Base-by-base conservation (phyloP, 2,329 filamentous ascomycete genomes). In the Exophiala sp. region DNA sequence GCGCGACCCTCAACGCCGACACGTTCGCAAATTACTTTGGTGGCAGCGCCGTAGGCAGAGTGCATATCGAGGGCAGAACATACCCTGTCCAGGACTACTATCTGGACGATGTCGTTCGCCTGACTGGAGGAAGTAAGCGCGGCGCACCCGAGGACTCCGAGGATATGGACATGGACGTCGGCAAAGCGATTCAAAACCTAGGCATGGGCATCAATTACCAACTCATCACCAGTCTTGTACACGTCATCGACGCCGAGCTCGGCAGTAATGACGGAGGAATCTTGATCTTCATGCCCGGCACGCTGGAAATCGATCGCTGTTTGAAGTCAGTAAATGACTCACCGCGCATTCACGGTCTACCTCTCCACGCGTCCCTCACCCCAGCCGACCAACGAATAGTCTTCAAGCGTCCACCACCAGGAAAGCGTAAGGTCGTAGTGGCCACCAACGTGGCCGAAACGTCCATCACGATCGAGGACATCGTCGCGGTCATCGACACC, bases 391-490 rank as follows among this genome's bases (percentile, higher is more conserved):
- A 99, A 70, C 87, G 88, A 57, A 82, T 84, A 20, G 94, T 99
- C 0, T 99, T 99, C 68, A 79, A 83, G 24, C 78, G 79, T 11
- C 75, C 94, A 3, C 91, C 92, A 0, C 69, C 75, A 2, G 91
- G 91, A 0, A 91, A 89, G 71, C 82, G 94, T 34, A 99, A 99
- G 72, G 83, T 99, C 10, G 88, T 99, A 33, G 89, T 92, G 5
- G 89, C 94, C 1, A 99, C 94, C 41, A 99, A 99, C 65, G 92
- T 99, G 2, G 94, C 94, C 1, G 94, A 99, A 70, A 99, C 94
- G 0, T 97, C 94, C 2, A 97, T 99, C 68, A 99, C 94, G 0
- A 99, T 99, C 56, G 91, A 96, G 67, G 94, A 99, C 67, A 89
- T 99, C 49, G 88, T 97, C 2, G 92, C 89, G 2, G 94, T 99